These are phyloP conservation scores for Rhododendron williamsianum DNA, from an alignment of 148 eudicot species.

Conservation along the genomic window DNA sequence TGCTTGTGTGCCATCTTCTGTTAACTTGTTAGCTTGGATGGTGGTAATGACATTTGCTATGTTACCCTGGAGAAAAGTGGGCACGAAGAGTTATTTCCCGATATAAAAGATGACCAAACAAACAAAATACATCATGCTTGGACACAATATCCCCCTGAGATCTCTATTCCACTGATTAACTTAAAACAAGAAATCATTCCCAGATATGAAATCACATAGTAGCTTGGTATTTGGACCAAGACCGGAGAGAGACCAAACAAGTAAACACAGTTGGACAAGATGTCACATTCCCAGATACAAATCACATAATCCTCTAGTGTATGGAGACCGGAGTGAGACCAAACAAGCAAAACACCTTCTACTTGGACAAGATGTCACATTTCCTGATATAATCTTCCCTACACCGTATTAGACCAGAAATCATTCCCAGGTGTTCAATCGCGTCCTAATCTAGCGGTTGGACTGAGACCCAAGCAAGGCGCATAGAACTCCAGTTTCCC, in stretches of 20 bases:
- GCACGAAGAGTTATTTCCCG: background rate
- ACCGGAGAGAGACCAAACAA: background rate
- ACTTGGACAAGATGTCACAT: background rate
- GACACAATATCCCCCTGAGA: background rate
- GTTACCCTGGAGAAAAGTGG: constrained; percentile 40
- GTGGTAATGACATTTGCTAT: constrained; percentile 61
- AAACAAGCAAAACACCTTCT: background rate
- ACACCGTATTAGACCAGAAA: background rate
- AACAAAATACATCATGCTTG: background rate
- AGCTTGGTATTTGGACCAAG: background rate
- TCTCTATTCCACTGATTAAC: background rate
- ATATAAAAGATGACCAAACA: background rate
- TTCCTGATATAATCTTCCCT: background rate
- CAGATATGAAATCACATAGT: background rate
- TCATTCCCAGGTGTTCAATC: background rate
- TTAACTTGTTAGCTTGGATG: constrained; percentile 74
- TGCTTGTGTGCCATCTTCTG: constrained; percentile 62
- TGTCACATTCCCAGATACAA: background rate
- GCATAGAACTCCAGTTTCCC: background rate
- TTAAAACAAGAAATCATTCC: background rate
- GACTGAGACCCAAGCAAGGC: background rate
- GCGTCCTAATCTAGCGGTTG: background rate
- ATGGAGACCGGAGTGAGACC: background rate
- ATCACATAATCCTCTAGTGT: background rate
- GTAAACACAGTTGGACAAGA: background rate